Evolutionary conservation across 768 basidiomycete species (phyloP).

Genomic region (Paxillus rubicundulus): DNA sequence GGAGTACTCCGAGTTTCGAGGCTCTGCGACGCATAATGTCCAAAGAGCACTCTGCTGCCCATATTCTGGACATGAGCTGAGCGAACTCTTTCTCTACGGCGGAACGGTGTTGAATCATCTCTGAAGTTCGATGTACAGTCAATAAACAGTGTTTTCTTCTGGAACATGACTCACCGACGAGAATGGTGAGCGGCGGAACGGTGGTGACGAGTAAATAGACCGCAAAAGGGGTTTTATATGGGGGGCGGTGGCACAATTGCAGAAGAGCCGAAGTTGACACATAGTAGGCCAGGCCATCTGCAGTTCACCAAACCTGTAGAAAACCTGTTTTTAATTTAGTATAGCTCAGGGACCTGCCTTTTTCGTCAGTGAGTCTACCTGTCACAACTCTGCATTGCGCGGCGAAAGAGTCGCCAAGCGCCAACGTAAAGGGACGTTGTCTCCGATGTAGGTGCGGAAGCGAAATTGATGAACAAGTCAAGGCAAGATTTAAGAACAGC

Average conservation of each 20-base stretch:
- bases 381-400: no score
- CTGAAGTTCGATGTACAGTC: conserved; percentile 1
- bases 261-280: not conserved
- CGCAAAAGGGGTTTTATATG: conserved; percentile 13
- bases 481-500: not conserved
- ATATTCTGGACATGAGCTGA: conserved; percentile 18
- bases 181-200: not conserved
- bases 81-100: conserved; percentile 14
- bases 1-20: conserved; percentile 6
- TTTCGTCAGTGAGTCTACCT: no score
- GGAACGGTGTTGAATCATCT: conserved; percentile 12
- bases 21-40: conserved; percentile 20
- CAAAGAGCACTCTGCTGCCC: conserved; percentile 17
- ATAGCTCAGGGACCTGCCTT: no score
- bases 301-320: no score
- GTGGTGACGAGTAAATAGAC: not conserved
- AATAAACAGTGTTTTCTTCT: not conserved
- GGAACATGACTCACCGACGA: conserved; percentile 10
- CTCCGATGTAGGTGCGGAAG: conserved; percentile 4
- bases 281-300: no score
- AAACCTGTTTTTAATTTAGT: no score
- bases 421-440: no score
- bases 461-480: conserved; percentile 6
- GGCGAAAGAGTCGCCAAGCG: no score
- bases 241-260: not conserved